Conservation (phyloP, 148 eudicot genomes). For the Rhododendron vialii region DNA sequence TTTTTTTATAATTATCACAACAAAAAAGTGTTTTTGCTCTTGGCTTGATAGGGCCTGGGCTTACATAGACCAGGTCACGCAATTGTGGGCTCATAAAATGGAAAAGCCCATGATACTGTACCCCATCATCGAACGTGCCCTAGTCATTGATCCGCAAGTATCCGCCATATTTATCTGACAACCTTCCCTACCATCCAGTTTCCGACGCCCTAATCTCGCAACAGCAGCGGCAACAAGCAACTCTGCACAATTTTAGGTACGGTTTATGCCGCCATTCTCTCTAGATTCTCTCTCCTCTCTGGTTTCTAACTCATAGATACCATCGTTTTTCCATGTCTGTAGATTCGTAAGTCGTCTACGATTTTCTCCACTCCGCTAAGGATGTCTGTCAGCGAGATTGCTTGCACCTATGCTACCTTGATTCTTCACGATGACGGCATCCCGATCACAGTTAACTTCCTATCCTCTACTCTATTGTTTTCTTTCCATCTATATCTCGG, state of each 20-base stretch:
- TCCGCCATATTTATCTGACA: background rate
- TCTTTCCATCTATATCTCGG: background rate
- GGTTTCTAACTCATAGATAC: background rate
- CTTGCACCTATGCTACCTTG: slow-evolving; percentile 64
- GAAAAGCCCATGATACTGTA: background rate
- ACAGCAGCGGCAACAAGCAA: background rate
- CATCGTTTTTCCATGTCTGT: background rate
- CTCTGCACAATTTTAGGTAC: background rate
- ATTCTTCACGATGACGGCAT: slow-evolving; percentile 75
- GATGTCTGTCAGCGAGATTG: slow-evolving; percentile 49
- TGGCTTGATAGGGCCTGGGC: background rate
- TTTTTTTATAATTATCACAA: background rate
- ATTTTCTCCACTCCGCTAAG: background rate
- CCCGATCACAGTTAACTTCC: slow-evolving; percentile 42
- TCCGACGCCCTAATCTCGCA: slow-evolving; percentile 10
- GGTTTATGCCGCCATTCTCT: background rate
- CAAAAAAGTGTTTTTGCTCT: background rate
- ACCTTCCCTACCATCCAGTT: background rate
- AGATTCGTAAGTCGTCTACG: background rate
- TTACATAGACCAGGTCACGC: background rate
- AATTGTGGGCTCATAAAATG: background rate
- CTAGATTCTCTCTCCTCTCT: background rate
- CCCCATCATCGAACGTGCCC: background rate
- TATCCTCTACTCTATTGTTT: background rate
- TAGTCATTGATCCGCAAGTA: background rate